phyloP scores from a whole-genome alignment of 1,139 yeast genomes.

The Taphrina pruni region DNA sequence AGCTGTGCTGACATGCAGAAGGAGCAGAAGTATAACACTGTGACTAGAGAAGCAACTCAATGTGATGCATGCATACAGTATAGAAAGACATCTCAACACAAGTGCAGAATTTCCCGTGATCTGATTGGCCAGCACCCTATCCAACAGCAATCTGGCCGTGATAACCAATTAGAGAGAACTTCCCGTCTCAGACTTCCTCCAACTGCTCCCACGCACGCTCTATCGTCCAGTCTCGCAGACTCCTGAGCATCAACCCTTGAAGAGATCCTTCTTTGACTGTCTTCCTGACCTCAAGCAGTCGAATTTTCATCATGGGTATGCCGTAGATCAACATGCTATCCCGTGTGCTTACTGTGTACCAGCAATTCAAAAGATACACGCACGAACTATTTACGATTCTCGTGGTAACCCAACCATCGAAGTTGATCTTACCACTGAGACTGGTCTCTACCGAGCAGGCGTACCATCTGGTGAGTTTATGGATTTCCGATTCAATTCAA shows the following conservation, averaged over 20 bases:
- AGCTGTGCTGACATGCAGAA: too few relatives aligned
- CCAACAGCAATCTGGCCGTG: constrained; percentile 12
- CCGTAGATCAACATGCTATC: too few relatives aligned
- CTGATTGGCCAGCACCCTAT: not conserved
- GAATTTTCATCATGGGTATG: not conserved
- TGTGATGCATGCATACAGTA: too few relatives aligned
- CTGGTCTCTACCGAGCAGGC: constrained; percentile 87
- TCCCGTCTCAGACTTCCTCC: not conserved
- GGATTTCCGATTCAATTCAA: too few relatives aligned
- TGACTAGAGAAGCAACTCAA: too few relatives aligned
- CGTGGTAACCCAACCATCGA: constrained; percentile 94
- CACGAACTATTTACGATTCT: constrained; percentile 95
- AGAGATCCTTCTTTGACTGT: too few relatives aligned
- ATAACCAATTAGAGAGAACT: constrained; percentile 6
- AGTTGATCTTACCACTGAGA: constrained; percentile 84
- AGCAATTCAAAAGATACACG: constrained; percentile 70
- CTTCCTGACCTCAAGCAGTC: too few relatives aligned
- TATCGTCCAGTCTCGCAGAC: not conserved
- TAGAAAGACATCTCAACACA: not conserved
- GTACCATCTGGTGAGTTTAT: constrained; percentile 77
- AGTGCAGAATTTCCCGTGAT: not conserved
- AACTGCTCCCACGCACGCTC: not conserved
- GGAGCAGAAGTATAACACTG: too few relatives aligned
- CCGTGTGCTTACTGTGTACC: too few relatives aligned
- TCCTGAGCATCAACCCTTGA: not conserved